phyloP scores from a whole-genome alignment of 2,329 filamentous ascomycete genomes.

The Cryphonectria carpinicola region DNA sequence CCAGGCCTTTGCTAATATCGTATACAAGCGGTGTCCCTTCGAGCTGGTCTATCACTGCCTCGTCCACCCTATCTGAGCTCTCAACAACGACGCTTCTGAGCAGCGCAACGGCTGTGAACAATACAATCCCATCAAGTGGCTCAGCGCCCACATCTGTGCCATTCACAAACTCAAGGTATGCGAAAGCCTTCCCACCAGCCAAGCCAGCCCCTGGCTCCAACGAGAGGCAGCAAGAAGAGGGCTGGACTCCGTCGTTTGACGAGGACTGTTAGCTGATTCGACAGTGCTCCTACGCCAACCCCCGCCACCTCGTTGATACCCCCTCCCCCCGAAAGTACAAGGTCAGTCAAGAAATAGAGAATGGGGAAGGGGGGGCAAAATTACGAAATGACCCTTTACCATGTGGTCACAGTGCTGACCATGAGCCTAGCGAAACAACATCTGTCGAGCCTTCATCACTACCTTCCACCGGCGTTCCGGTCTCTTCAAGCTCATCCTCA shows the following conservation, averaged over 20 bases:
- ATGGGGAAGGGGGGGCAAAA: background rate
- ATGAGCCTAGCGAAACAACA: background rate
- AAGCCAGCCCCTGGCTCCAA: no score
- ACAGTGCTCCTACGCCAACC: constrained; percentile 7
- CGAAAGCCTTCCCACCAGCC: background rate
- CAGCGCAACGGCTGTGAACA: constrained; percentile 9
- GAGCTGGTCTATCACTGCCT: background rate
- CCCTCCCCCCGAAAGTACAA: constrained; percentile 8
- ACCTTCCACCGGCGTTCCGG: constrained; percentile 12
- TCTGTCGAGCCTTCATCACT: constrained; percentile 6
- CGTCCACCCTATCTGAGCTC: background rate
- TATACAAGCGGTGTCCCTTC: background rate
- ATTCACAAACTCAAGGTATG: constrained; percentile 25
- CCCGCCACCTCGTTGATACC: background rate
- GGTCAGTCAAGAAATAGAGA: constrained; percentile 10
- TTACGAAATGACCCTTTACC: no score
- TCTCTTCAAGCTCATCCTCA: constrained; percentile 12
- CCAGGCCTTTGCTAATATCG: background rate
- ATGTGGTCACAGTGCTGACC: background rate
- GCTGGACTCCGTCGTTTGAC: background rate
- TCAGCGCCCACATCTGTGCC: constrained; percentile 26
- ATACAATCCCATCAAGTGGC: constrained; percentile 26
- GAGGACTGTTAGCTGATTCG: constrained; percentile 5
- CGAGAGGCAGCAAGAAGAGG: no score
- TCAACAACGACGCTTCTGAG: constrained; percentile 4